Base-by-base conservation (phyloP, 495 filamentous ascomycete genomes). In the Talaromyces proteolyticus region DNA sequence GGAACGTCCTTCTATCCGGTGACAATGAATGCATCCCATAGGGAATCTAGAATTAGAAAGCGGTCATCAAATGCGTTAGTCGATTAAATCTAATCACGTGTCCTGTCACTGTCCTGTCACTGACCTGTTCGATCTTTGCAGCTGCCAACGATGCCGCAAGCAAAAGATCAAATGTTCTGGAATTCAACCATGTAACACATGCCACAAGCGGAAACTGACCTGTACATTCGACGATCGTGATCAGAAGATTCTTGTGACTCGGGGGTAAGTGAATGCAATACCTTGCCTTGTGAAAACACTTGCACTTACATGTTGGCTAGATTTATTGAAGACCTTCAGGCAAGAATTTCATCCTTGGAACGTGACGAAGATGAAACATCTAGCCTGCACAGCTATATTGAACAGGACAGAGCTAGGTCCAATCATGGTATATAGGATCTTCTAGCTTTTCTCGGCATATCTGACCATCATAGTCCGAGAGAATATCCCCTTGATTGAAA, bases 141-240 rank as follows among this genome's bases (percentile, higher is more conserved):
- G 70, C 37, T 71, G 69, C 52, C 57, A 59, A 42, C 66, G 70
- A 50, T 74, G 70, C 43, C 69, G 70, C 38, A 61, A 68, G 37
- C 70, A 74, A 42, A 74, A 74, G 49, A 72, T 73, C 51, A 72
- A 68, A 50, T 73, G 69, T 42, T 69, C 69, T 16, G 69, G 66
- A 14, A 62, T 62, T 5, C 60, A 65, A 50, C 69, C 70, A 6
- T 74, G 70, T 55, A 63, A 68, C 22, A 60, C 60, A 6, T 74
- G 69, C 54, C 70, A 49, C 44, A 74, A 70, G 48, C 66, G 67
- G 24, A 70, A 70, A n/a, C 52, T 74, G 20, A 50, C 62, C 0
- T 72, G 68, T 41, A 47, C 61, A 17, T 73, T 72, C 46, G 63
- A 74, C 54, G 62, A 67, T 39, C 58, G 63, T 7, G 63, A 70